phyloP scores from a whole-genome alignment of 2,329 filamentous ascomycete species.

The Aspergillus piperis region DNA sequence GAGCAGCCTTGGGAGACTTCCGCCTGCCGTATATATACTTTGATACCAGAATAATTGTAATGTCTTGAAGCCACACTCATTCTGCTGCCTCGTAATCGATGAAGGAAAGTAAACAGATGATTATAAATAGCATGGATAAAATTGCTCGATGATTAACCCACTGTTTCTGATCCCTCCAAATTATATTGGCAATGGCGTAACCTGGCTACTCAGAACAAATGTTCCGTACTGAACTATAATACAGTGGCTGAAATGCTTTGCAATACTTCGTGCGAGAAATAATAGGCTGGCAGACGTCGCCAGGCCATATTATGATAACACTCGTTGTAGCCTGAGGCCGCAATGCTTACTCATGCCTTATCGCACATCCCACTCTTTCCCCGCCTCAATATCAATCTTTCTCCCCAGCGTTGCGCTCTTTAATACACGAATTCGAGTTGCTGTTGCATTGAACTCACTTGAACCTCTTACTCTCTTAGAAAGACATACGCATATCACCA shows the following conservation, averaged over 20 bases:
- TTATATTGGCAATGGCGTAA: no score
- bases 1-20: not conserved
- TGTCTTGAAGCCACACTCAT: not conserved
- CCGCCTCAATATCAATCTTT: slow-evolving; percentile 6
- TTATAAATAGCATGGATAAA: no score
- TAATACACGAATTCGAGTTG: slow-evolving; percentile 10
- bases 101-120: no score
- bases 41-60: slow-evolving; percentile 2
- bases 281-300: no score
- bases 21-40: slow-evolving; percentile 6
- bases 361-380: slow-evolving; percentile 9
- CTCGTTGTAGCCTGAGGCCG: not conserved
- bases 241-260: no score
- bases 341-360: slow-evolving; percentile 7
- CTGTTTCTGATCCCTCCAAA: no score
- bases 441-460: not conserved
- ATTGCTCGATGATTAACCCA: no score
- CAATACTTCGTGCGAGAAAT: no score
- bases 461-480: not conserved
- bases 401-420: not conserved
- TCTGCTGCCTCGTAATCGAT: not conserved
- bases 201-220: no score
- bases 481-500: slow-evolving; percentile 5
- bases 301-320: not conserved
- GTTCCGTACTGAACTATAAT: no score